phyloP scores from a whole-genome alignment of 768 basidiomycete species.

The Suillus bovinus region DNA sequence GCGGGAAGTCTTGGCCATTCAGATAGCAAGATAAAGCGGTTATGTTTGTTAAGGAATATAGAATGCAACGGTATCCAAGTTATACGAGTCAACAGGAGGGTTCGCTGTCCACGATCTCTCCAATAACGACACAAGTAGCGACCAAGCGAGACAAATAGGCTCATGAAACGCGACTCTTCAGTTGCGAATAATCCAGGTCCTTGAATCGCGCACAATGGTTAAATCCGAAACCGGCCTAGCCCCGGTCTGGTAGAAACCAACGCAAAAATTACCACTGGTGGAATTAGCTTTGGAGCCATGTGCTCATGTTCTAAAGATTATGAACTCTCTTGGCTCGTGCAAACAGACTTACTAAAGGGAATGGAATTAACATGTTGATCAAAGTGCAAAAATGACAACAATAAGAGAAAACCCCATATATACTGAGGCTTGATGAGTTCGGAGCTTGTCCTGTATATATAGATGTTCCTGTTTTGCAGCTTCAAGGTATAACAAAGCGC shows the following conservation, averaged over 20 bases:
- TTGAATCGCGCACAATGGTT: constrained; percentile 31
- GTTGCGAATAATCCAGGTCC: constrained; percentile 16
- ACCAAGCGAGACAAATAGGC: constrained; percentile 6
- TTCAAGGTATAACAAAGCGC: constrained; percentile 8
- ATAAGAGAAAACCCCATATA: constrained; percentile 21
- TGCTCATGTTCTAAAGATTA: constrained; percentile 10
- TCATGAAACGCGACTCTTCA: constrained; percentile 16
- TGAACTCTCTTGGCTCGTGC: constrained; percentile 8
- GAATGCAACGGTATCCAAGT: background rate
- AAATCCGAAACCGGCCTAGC: constrained; percentile 39
- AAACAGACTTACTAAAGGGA: constrained; percentile 17
- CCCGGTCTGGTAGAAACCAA: constrained; percentile 22
- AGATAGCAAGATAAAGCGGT: background rate
- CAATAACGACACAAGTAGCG: constrained; percentile 14
- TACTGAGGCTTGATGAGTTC: constrained; percentile 17
- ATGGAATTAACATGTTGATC: constrained; percentile 8
- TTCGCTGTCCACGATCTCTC: background rate
- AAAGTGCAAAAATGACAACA: constrained; percentile 23
- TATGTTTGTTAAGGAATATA: too few relatives aligned
- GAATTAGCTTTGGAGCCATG: constrained; percentile 19
- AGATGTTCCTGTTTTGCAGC: constrained; percentile 5
- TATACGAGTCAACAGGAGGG: background rate
- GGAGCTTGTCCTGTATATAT: constrained; percentile 9
- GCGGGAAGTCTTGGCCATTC: background rate
- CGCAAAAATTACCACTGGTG: constrained; percentile 22